Evolutionary conservation across 163 green algal species (phyloP), one percentile per base, ranked within the genome.

Genomic region (Scenedesmus sp.): DNA sequence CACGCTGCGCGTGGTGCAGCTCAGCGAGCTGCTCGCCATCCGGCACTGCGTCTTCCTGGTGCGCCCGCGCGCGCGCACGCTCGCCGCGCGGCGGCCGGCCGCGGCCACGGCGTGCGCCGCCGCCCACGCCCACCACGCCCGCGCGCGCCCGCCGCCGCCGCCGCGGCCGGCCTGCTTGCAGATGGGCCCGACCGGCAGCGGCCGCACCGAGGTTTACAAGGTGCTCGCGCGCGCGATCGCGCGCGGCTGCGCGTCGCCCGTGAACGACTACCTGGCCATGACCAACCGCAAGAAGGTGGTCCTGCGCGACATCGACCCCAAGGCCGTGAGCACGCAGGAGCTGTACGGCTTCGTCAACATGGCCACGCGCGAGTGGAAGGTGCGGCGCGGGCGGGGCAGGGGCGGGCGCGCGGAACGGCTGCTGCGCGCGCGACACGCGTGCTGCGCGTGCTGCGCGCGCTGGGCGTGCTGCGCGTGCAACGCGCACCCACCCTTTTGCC

Each of bases 261-360:
- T 89, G 26, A 96, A 97, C 84, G 91, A 93, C 80, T 97, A 97
- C 87, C 86, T 97, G 29, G 90, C 93, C 81, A 90, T 91, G 83
- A 93, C 87, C 77, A 96, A 96, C 90, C 85, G 85, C 65, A 91
- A 92, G 81, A 94, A 94, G 87, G 86, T 93, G 20, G 47, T 85
- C 17, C 91, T 95, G 48, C 83, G 87, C 6, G 90, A 96, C 85
- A 92, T 96, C 64, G 92, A 96, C 80, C 92, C 92, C 70, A 96
- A 96, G 86, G 85, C 78, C 69, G 89, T 96, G 75, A 89, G 74
- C 77, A 96, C 90, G 22, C 88, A 94, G 71, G 92, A 96, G 89
- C 77, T 96, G 71, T 96, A 96, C 77, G 92, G 92, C 47, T 94
- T 93, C 78, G 91, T 96, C 63, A 95, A 96, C 86, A 91, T 94